phyloP scores from a whole-genome alignment of 2,329 filamentous ascomycete species.

The Diaporthe longicolla region DNA sequence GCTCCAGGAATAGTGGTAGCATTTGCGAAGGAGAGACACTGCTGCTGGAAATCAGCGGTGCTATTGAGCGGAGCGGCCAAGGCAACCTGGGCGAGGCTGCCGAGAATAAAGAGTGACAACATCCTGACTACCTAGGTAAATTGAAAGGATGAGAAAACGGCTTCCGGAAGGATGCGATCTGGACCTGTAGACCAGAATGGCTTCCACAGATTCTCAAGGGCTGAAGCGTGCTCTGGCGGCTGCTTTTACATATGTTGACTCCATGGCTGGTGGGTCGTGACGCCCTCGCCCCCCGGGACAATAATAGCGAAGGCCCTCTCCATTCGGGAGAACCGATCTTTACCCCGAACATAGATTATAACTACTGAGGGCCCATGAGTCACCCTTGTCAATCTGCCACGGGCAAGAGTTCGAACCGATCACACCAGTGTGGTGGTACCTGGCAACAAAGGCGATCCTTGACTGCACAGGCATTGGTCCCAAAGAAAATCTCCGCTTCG shows the following conservation, averaged over 20 bases:
- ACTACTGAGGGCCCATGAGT: neutral
- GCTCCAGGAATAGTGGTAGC: slow-evolving; percentile 49
- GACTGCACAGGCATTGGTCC: neutral
- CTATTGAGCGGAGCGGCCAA: slow-evolving; percentile 8
- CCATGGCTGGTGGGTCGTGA: neutral
- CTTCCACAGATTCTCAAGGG: neutral
- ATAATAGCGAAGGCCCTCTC: neutral
- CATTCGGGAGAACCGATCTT: neutral
- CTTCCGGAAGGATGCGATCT: neutral
- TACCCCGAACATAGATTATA: neutral
- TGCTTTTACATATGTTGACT: neutral
- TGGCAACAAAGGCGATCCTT: neutral
- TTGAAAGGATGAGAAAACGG: neutral
- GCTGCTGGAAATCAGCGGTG: slow-evolving; percentile 11
- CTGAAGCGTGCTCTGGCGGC: neutral
- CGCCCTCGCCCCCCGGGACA: neutral
- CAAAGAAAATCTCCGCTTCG: neutral
- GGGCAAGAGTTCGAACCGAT: slow-evolving; percentile 7
- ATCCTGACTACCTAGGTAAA: neutral
- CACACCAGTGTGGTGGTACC: neutral
- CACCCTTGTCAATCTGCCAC: neutral
- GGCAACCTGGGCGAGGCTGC: neutral
- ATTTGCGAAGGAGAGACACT: slow-evolving; percentile 16
- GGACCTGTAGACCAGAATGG: neutral
- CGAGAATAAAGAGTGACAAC: slow-evolving; percentile 7